Base-by-base conservation (phyloP, 768 basidiomycete genomes). In the Hypholoma fasciculare region DNA sequence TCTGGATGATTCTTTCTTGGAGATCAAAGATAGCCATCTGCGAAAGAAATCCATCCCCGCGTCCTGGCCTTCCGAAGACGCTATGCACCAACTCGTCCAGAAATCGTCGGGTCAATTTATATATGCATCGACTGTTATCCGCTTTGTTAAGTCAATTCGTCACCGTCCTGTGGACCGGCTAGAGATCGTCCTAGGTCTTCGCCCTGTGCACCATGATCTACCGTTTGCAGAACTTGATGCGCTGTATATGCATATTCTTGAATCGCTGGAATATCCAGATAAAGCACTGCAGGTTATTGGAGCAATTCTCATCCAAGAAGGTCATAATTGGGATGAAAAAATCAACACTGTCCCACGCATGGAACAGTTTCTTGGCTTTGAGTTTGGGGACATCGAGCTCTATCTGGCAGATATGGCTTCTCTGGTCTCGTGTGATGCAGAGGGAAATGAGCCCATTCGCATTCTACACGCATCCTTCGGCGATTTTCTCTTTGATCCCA, bases 51-150 rank as follows among this genome's bases (percentile, higher is more conserved):
- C 19, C 3, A 48, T 61, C 4, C 44, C 19, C 5, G 1, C 23
- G 0, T 19, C 27, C 4, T 61, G 63, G 58, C 56, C 59, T 4
- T 16, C 13, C 7, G 9, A 16, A 1, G n/a, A 11, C 2, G 20
- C 20, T 8, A 30, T 63, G 8, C 20, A 52, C 8, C 8, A 34
- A 1, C 43, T 63, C 8, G 50, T 52, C 4, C 7, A 14, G 7
- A 59, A 63, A 34, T 59, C 61, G 4, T 61, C 60, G 0, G 61
- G 63, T 1, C 56, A 63, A 20, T 66, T 63, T 26, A 63, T 61
- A 9, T 63, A 63, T 48, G 59, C 65, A 1, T 42, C 63, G 5
- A 60, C 56, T 0, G 63, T 64, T 3, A 48, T 57, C 13, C 49
- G 49, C 37, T 62, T 55, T 51, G 27, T 66, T 13, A 23, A 38